These are phyloP conservation scores for Lichtheimia hyalospora DNA, from an alignment of 371 early-diverging fungal genomes.

Conservation along the genomic window DNA sequence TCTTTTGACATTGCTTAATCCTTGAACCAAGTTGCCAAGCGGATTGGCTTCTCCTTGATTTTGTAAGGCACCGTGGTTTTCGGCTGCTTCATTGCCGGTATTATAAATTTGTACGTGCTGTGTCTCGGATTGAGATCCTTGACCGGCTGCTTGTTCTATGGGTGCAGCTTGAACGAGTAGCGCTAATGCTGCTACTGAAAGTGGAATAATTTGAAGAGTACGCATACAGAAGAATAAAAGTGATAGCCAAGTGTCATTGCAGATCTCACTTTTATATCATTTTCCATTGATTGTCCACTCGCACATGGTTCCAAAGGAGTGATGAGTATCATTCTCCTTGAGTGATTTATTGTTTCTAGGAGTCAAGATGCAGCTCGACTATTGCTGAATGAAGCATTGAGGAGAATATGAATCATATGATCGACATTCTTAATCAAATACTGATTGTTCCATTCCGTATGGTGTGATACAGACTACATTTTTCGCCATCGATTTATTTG, in stretches of 20 bases:
- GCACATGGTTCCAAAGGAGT: not conserved
- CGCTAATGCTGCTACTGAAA: slow-evolving; percentile 4
- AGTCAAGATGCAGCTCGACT: no score
- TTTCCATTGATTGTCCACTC: not conserved
- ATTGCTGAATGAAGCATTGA: no score
- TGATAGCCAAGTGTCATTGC: no score
- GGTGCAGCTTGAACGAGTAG: slow-evolving; percentile 6
- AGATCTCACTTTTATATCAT: no score
- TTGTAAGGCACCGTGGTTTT: not conserved
- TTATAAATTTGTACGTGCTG: not conserved
- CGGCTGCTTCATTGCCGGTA: not conserved
- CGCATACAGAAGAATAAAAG: slow-evolving; percentile 2
- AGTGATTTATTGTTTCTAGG: not conserved
- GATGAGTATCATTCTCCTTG: not conserved
- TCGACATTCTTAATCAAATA: no score
- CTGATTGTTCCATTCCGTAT: no score
- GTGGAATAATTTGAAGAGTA: slow-evolving; percentile 1
- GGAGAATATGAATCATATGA: no score
- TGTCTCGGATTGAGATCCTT: no score
- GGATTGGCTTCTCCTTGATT: not conserved
- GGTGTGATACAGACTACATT: no score
- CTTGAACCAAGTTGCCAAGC: not conserved
- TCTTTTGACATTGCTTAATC: not conserved
- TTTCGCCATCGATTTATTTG: no score
- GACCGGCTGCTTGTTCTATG: not conserved